Conservation (phyloP, 2,329 filamentous ascomycete species). For the Westerdykella aurantiaca region DNA sequence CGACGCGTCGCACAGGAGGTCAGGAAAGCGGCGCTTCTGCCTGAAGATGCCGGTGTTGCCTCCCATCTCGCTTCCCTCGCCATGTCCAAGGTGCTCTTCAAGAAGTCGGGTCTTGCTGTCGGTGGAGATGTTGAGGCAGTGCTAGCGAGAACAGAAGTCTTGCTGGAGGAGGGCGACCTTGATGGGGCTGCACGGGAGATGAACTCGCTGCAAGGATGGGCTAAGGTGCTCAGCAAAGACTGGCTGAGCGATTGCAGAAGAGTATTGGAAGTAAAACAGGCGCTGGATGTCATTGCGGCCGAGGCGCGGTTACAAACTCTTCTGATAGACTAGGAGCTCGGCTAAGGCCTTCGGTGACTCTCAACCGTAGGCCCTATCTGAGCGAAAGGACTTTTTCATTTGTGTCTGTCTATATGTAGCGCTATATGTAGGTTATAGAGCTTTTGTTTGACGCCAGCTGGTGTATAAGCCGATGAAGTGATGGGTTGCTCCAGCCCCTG, state of each 20-base stretch:
- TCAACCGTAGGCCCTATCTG: too few species aligned
- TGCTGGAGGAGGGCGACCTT: conserved; percentile 87
- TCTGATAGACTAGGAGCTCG: conserved; percentile 59
- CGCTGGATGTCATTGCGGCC: conserved; percentile 87
- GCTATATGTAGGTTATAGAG: neutral
- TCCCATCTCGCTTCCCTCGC: conserved; percentile 87
- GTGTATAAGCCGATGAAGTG: too few species aligned
- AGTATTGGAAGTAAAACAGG: conserved; percentile 91
- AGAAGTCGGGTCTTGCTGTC: conserved; percentile 69
- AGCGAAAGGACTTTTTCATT: neutral
- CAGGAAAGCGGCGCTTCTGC: conserved; percentile 85
- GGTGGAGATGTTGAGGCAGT: conserved; percentile 93
- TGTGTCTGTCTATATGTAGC: neutral
- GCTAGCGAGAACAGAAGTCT: conserved; percentile 78
- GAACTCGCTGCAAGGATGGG: conserved; percentile 89
- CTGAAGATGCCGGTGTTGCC: conserved; percentile 88
- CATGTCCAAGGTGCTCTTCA: conserved; percentile 91
- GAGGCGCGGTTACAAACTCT: conserved; percentile 86
- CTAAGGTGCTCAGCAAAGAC: conserved; percentile 87
- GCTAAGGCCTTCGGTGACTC: neutral
- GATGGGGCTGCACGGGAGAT: conserved; percentile 91
- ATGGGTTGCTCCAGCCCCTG: too few species aligned
- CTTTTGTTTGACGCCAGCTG: neutral
- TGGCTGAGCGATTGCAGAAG: conserved; percentile 89
- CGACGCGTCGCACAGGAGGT: conserved; percentile 87